phyloP scores from a whole-genome alignment of 768 basidiomycete genomes.

The Auriscalpium microsporum region DNA sequence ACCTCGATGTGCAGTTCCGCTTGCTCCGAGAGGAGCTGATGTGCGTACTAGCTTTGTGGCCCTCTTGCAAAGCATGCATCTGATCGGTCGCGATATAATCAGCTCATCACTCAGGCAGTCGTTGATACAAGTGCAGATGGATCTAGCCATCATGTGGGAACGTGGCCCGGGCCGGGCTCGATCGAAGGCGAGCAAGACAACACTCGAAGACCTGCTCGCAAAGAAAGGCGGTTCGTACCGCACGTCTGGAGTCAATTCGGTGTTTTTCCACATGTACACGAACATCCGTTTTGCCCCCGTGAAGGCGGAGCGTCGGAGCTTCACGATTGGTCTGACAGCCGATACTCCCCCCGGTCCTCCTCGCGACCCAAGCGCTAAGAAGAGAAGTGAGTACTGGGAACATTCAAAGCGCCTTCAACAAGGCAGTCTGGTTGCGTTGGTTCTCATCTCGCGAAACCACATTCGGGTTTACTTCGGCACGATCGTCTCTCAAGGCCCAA shows the following conservation, averaged over 20 bases:
- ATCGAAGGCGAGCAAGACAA: slow-evolving; percentile 20
- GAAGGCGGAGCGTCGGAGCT: slow-evolving; percentile 41
- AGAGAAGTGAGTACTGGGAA: slow-evolving; percentile 53
- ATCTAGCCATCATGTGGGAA: slow-evolving; percentile 10
- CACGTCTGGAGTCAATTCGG: slow-evolving; percentile 32
- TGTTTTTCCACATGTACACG: slow-evolving; percentile 60
- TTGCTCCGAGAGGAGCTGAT: slow-evolving; percentile 66
- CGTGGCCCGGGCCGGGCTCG: slow-evolving; percentile 5
- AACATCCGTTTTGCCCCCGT: slow-evolving; percentile 39
- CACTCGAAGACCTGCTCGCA: slow-evolving; percentile 36
- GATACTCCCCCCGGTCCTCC: slow-evolving; percentile 52
- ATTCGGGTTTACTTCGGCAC: slow-evolving; percentile 43
- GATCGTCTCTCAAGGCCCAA: slow-evolving; percentile 29
- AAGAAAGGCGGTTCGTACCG: slow-evolving; percentile 53
- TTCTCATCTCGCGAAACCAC: slow-evolving; percentile 25
- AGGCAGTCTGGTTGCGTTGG: slow-evolving; percentile 56
- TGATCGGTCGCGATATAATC: background rate
- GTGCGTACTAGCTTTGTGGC: slow-evolving; percentile 25
- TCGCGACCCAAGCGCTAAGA: slow-evolving; percentile 28
- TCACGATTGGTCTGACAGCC: slow-evolving; percentile 38
- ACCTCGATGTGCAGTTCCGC: slow-evolving; percentile 69
- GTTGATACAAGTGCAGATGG: slow-evolving; percentile 10
- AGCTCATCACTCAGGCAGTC: slow-evolving; percentile 17
- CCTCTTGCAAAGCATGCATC: background rate
- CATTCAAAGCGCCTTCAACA: slow-evolving; percentile 49